Percentiles rank a stretch among this genome's conserved stretches.
Evolutionary conservation across 2,329 filamentous ascomycete species (phyloP).

Genomic region (Celoporthe dispersa): DNA sequence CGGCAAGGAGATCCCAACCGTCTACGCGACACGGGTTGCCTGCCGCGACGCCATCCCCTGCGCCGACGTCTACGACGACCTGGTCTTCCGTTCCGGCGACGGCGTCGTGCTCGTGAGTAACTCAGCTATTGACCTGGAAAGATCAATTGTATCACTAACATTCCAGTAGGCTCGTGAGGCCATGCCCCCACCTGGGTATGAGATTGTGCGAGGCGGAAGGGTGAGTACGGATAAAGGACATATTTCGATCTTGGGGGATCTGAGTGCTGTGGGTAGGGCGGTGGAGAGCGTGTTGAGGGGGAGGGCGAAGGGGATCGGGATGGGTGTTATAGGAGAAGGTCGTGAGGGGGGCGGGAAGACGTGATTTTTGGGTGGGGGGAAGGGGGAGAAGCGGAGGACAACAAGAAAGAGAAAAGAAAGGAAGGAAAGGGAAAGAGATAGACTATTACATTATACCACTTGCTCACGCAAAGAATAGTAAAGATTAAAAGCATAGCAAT

Average conservation of each 20-base stretch:
- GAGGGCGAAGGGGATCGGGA: slow-evolving; percentile 72
- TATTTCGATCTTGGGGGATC: slow-evolving; percentile 82
- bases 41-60: slow-evolving; percentile 75
- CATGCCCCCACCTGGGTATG: slow-evolving; percentile 83
- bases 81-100: slow-evolving; percentile 86
- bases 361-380: neutral
- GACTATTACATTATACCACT: neutral
- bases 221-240: slow-evolving; percentile 85
- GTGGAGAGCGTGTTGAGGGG: slow-evolving; percentile 71
- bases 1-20: slow-evolving; percentile 83
- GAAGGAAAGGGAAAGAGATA: neutral
- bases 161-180: slow-evolving; percentile 80
- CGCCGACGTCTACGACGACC: slow-evolving; percentile 80
- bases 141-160: no score
- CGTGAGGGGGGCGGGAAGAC: neutral
- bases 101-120: slow-evolving; percentile 92
- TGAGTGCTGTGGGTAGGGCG: slow-evolving; percentile 78
- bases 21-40: slow-evolving; percentile 77
- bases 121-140: no score
- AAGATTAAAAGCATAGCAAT: neutral
- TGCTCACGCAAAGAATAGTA: neutral
- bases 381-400: neutral
- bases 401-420: neutral
- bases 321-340: slow-evolving; percentile 45
- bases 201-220: slow-evolving; percentile 71